Evolutionary conservation across 2,329 filamentous ascomycete species (phyloP), one percentile per base, ranked within the genome.

Genomic region (Leptographium galeiforme): DNA sequence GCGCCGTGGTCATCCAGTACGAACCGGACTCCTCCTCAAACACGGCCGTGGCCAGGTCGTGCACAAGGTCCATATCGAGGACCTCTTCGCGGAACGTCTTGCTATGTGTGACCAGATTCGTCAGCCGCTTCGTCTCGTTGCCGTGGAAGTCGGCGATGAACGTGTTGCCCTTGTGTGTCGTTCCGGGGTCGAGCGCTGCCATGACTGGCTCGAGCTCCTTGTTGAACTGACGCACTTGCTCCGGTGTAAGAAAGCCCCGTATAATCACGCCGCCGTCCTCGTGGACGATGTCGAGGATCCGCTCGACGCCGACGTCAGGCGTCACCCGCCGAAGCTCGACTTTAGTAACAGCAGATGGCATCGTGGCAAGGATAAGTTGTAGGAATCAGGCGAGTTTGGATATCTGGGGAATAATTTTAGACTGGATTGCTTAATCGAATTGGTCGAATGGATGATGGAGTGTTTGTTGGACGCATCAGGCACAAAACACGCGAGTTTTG

Each of bases 1-100:
- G 57, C 4, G 60, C 58, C 2, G 57, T 57, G 33, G 58, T 58
- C 56, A 62, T 57, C 62, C 62, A 64, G 55, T 63, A 64, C 4
- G 58, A 58, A 36, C 61, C 62, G 1, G 60, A 60, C 25, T 62
- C 62, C 43, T 61, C 50, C 19, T 58, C 50, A 38, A 61, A 64
- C 47, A 63, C 57, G 16, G 52, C 54, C 44, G 57, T 55, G 50
- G 61, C 63, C 32, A 63, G 50, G 18, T 58, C 36, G 57, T 65
- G 63, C 39, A 65, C 59, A 41, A 65, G 44, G 25, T 63, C 61
- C 53, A 57, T 61, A 46, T 65, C 62, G 6, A 66, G 56, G n/a
- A 65, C 56, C 19, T 61, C 53, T 6, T 59, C 45, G 33, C 63
- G 62, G 51, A 66, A 66, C 5, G 58, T 62, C 40, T 55, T 43